Evolutionary conservation across 768 basidiomycete genomes (phyloP), one percentile per base, ranked within the genome.

Genomic region (Lentinula edodes): DNA sequence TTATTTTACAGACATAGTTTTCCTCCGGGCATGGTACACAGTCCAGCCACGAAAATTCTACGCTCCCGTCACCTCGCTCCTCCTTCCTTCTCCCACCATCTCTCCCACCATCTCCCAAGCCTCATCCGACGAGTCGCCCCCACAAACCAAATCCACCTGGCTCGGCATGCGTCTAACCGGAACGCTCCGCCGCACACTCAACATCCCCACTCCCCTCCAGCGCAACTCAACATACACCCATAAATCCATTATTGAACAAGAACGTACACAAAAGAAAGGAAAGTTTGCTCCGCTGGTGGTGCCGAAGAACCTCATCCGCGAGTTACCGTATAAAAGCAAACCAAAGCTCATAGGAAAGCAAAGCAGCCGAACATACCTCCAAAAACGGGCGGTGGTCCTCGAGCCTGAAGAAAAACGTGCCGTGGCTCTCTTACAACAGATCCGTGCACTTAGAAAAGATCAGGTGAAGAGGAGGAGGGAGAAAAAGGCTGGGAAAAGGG

Each of bases 391-490:
- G 0, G 95, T 98, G 28, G 88, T 99, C 50, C 83, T 98, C 81
- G 91, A 96, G 69, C 91, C 93, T 1, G 94, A 96, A 71, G 97
- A 98, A 79, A 93, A 90, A 80, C 90, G 86, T 71, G 95, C 97
- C 0, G 76, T 98, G 18, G 89, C 91, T 42, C 75, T 98, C 42
- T 71, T 99, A 71, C 96, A 98, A 72, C 95, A 98, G 78, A 93
- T 98, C 64, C 85, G 90, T 52, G 92, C 95, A 6, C 73, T 99
- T 67, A 78, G 93, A 62, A 98, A 95, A 74, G 95, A 95, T 68
- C 91, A 96, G 75, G 81, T 93, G 1, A 76, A 72, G 46, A 78
- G 87, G 68, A 76, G 95, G 69, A 87, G 83, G 68, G 92, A 88
- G 72, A 97, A 95, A 80, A 91, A 98, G 76, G 81, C 78, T n/a